Percentiles rank a stretch among this genome's conserved stretches.
phyloP scores from a whole-genome alignment of 768 basidiomycete genomes.

The Boletus sp. region DNA sequence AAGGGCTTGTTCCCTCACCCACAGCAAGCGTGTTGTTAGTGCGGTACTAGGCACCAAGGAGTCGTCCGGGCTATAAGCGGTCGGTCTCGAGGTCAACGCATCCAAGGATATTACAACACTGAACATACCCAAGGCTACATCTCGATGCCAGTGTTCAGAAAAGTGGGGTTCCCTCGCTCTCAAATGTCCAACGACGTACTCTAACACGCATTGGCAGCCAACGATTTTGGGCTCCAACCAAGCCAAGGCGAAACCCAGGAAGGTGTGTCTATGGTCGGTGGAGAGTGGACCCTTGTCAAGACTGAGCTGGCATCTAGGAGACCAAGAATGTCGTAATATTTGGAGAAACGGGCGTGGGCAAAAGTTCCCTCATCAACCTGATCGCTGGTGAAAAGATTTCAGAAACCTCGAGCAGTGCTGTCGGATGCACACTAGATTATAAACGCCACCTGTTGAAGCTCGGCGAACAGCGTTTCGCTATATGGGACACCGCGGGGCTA shows the following conservation, averaged over 20 bases:
- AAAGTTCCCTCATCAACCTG: conserved; percentile 24
- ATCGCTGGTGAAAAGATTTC: conserved; percentile 10
- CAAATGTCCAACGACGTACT: not conserved
- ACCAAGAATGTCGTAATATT: conserved; percentile 20
- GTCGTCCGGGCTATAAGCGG: conserved; percentile 10
- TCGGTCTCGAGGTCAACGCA: not conserved
- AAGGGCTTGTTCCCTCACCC: not conserved
- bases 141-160: conserved; percentile 3
- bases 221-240: not conserved
- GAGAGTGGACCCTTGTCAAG: not conserved
- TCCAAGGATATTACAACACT: not conserved
- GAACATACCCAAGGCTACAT: not conserved
- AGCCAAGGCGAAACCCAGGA: not conserved
- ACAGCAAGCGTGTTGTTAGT: conserved; percentile 5
- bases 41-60: conserved; percentile 1
- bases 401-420: conserved; percentile 19
- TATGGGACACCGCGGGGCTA: conserved; percentile 29
- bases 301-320: not conserved
- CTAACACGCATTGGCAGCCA: conserved; percentile 8
- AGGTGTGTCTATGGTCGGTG: conserved; percentile 5
- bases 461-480: conserved; percentile 7
- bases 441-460: conserved; percentile 8
- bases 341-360: conserved; percentile 24
- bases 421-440: conserved; percentile 18
- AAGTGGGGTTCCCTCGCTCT: not conserved